A percentile compares a stretch with the other conserved stretches of the same genome.
These are phyloP conservation scores for Saprolegnia diclina DNA, from an alignment of 352 stramenopile genomes.

Conservation along the genomic window DNA sequence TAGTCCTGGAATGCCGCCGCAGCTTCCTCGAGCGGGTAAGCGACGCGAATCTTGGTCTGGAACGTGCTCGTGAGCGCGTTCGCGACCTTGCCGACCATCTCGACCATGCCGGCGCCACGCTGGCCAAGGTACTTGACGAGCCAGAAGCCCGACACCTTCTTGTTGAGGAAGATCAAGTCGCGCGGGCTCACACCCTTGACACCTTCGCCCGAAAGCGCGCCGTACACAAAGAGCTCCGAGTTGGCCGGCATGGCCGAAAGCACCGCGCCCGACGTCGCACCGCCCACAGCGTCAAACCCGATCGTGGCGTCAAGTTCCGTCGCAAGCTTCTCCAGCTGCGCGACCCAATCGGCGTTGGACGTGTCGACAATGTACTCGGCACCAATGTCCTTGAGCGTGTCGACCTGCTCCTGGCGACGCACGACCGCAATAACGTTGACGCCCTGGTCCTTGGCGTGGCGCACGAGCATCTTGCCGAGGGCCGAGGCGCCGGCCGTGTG, in stretches of 20 bases:
- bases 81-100: conserved; percentile 21
- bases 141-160: conserved; percentile 25
- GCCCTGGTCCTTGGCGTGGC: conserved; percentile 23
- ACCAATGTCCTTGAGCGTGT: conserved; percentile 27
- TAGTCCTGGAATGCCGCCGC: conserved; percentile 14
- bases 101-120: conserved; percentile 4
- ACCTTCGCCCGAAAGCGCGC: conserved; percentile 18
- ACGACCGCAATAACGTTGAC: conserved; percentile 30
- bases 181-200: conserved; percentile 8
- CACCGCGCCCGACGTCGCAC: conserved; percentile 11
- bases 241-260: conserved; percentile 27
- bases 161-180: conserved; percentile 21
- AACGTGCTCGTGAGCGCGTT: conserved; percentile 14
- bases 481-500: conserved; percentile 31
- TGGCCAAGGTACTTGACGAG: conserved; percentile 10
- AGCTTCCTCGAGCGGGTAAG: conserved; percentile 15
- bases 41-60: conserved; percentile 9
- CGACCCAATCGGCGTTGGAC: conserved; percentile 16
- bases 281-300: conserved; percentile 29
- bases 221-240: conserved; percentile 26
- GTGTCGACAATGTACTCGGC: conserved; percentile 30
- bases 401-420: conserved; percentile 30
- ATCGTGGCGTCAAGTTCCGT: conserved; percentile 23
- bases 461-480: conserved; percentile 31
- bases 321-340: conserved; percentile 22